These are phyloP conservation scores for Ogataea paradorogensis DNA, from an alignment of 805 yeast species.

Conservation along the genomic window DNA sequence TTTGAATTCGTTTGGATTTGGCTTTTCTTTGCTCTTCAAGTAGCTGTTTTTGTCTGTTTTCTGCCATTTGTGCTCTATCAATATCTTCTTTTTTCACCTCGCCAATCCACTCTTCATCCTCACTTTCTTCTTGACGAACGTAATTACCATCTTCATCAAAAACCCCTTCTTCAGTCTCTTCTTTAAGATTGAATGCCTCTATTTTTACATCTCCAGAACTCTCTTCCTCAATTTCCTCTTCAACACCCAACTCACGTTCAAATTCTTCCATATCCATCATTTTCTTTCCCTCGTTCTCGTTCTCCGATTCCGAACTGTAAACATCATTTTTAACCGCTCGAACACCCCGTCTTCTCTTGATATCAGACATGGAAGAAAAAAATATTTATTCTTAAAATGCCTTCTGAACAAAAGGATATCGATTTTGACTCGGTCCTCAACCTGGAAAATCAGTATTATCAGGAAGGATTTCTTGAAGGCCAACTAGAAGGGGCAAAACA, in stretches of 20 bases:
- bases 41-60: constrained; percentile 23
- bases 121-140: constrained; percentile 31
- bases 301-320: constrained; percentile 23
- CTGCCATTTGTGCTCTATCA: constrained; percentile 24
- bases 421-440: constrained; percentile 56
- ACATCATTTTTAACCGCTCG: constrained; percentile 16
- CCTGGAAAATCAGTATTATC: constrained; percentile 60
- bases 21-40: constrained; percentile 14
- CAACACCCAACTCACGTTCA: constrained; percentile 27
- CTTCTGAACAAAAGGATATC: constrained; percentile 33
- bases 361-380: constrained; percentile 13
- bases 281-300: constrained; percentile 20
- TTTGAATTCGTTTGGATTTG: constrained; percentile 14
- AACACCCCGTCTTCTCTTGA: constrained; percentile 14
- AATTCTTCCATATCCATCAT: constrained; percentile 38
- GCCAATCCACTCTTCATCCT: constrained; percentile 32
- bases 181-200: constrained; percentile 59
- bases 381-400: constrained; percentile 16
- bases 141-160: constrained; percentile 64
- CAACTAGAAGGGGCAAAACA: constrained; percentile 53
- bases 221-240: constrained; percentile 5
- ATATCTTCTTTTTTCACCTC: constrained; percentile 24
- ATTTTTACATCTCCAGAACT: constrained; percentile 36
- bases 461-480: constrained; percentile 74
- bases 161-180: constrained; percentile 56